Base-by-base conservation (phyloP, 805 yeast species). In the Kurtzmaniella fragi region DNA sequence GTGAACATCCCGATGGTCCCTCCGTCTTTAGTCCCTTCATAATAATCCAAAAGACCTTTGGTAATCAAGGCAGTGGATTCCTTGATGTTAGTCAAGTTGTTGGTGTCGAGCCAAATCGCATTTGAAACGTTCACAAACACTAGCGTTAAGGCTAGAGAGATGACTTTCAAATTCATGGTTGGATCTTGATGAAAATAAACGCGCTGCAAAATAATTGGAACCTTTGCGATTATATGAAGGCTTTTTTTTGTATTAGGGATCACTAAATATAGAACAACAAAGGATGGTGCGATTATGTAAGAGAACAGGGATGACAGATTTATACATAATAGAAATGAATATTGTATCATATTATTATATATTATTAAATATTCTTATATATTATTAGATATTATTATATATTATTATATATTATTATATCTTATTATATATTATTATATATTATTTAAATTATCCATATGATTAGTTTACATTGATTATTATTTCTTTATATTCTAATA, bases 1-100 rank as follows among this genome's bases (percentile, higher is more conserved):
- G 81, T 68, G 59, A 93, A 90, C 89, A 84, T 80, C 32, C 98
- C 99, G 20, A 85, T 69, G 4, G 89, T 75, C 7, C 90, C 84
- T 28, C 96, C 97, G 32, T 70, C 59, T 28, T 71, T 57, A 45
- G 58, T 52, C 30, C 95, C 91, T 12, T 74, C 78, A 54, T 89
- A 89, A 60, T 89, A 89, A 64, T 86, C 90, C 69, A 89, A 70
- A 40, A 87, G 64, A 45, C 96, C 96, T 32, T 70, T 58, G 2
- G 81, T 80, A 14, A 89, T 67, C 34, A 77, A 59, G 0, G 80
- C 66, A 2, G 84, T 76, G 2, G 82, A 90, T 27, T 64, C 56
- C 42, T 67, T 58, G 38, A 84, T 70, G 28, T 78, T 75, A 8
- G 67, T 61, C 28, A 52, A 50, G 42, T 67, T 64, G 44, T 57